Base-by-base conservation (phyloP, 306 rosid species). In the Begonia loranthoides region DNA sequence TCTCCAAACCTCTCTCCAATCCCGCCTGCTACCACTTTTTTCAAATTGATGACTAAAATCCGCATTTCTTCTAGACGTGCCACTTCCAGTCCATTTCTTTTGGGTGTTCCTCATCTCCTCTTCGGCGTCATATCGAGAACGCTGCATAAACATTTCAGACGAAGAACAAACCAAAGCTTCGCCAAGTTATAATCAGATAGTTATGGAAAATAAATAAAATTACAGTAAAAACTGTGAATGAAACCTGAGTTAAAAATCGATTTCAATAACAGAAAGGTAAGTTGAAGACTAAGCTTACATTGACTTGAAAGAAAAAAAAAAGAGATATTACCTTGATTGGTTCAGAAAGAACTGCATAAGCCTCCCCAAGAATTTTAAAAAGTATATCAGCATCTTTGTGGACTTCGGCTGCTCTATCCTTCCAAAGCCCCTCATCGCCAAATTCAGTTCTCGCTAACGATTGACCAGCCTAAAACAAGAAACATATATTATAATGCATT, bases 361-460 rank as follows among this genome's bases (percentile, higher is more conserved):
- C 94, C 70, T 87, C 96, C 49, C 84, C 94, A 60, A 87, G 78
- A 61, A 87, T 87, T 78, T 87, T 83, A 68, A 87, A 87, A 54
- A 83, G 89, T 66, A 72, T 73, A 58, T 87, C 96, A 13, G 89
- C 82, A 68, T 87, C 88, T 54, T 73, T 73, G 57, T 73, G 79
- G 65, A 76, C 87, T 70, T 87, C 95, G 61, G 70, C 86, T n/a
- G 87, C 79, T 62, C 80, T 80, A 51, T 65, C 77, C 71, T 74
- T 90, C 99, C 95, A 82, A 12, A 66, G 68, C 50, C 54, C 67
- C 49, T 90, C 94, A 62, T 90, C 95, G 38, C 80, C 87, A 62
- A 50, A 70, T 50, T 90, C 99, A 65, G 78, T 72, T 76, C 74
- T 79, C 53, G 84, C 71, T 79, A 90, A 78, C 62, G 76, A 82